Evolutionary conservation across 225 moss, liverwort and hornwort species (phyloP), one percentile per base, ranked within the genome.

Genomic region (Bryoerythrophyllum caledonicum): DNA sequence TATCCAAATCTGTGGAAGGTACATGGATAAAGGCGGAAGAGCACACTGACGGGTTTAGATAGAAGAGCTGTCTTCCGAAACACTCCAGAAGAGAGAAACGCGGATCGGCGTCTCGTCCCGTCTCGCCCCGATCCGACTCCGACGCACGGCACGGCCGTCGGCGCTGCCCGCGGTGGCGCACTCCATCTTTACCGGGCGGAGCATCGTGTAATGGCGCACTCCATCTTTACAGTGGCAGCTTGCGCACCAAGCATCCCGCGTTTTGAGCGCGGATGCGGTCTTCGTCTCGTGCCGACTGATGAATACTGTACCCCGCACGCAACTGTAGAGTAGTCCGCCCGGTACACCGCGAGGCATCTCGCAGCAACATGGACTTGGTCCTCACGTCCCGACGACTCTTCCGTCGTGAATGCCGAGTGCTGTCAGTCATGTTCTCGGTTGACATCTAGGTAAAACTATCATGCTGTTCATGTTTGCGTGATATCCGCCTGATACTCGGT

Each of bases 161-260:
- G 52, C 32, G 34, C 13, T 52, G n/a, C 28, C 20, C 19, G 20
- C 48, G 68, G 68, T 3, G 11, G 49, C 12, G 0, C 51, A 51
- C 32, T 20, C 67, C 51, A 51, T 30, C 51, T 30, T 67, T 51
- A 32, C 2, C 26, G n/a, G 10, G 28, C 67, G n/a, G 15, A 44
- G 44, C 14, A 44, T 44, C 44, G n/a, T n/a, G n/a, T n/a, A n/a
- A n/a, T n/a, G n/a, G n/a, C n/a, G n/a, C n/a, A n/a, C n/a, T n/a
- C n/a, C n/a, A n/a, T n/a, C n/a, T n/a, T n/a, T n/a, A n/a, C n/a
- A 5, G 32, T 46, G 4, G 6, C 48, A 6, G 34, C 68, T 13
- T 52, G 68, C 68, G 21, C 52, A 68, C 53, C 68, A 68, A 52
- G 68, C 68, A 53, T 68, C 67, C 65, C 53, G 52, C 52, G 52